Conservation (phyloP, 2,329 filamentous ascomycete species). For the Diaporthe sp. region DNA sequence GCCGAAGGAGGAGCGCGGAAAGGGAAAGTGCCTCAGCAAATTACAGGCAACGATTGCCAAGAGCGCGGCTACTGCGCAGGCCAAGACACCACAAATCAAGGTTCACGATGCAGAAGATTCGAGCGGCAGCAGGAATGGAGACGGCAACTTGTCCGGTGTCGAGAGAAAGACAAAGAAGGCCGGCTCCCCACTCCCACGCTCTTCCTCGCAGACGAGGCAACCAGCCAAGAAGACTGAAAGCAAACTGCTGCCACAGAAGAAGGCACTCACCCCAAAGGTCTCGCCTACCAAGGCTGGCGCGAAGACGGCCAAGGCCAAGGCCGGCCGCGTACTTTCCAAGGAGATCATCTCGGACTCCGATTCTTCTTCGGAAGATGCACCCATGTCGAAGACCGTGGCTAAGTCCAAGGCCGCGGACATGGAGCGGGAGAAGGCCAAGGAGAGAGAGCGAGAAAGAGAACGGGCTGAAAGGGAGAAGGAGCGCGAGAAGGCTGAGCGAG, state of each 20-base stretch:
- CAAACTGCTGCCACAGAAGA: conserved; percentile 57
- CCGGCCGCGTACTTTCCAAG: conserved; percentile 62
- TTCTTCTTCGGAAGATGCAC: conserved; percentile 62
- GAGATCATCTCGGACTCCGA: conserved; percentile 66
- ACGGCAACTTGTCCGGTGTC: conserved; percentile 47
- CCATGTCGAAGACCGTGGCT: conserved; percentile 49
- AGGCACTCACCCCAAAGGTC: conserved; percentile 48
- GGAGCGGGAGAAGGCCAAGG: conserved; percentile 27
- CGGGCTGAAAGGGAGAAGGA: conserved; percentile 12
- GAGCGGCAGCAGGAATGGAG: conserved; percentile 53
- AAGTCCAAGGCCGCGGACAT: conserved; percentile 37
- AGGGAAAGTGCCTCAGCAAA: conserved; percentile 70
- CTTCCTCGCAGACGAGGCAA: conserved; percentile 61
- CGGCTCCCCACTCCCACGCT: conserved; percentile 58
- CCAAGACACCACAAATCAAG: conserved; percentile 63
- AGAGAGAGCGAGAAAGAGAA: conserved; percentile 21
- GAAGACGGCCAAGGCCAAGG: conserved; percentile 46
- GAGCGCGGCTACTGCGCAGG: conserved; percentile 51
- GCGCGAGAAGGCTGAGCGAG: conserved; percentile 4
- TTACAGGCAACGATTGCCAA: conserved; percentile 69
- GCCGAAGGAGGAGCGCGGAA: conserved; percentile 66
- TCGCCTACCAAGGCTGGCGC: conserved; percentile 54
- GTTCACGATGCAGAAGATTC: conserved; percentile 62
- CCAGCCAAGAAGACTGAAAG: conserved; percentile 69
- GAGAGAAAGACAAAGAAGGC: conserved; percentile 46